phyloP scores from a whole-genome alignment of 129 eudicot genomes.

The Kitagawia praeruptora region DNA sequence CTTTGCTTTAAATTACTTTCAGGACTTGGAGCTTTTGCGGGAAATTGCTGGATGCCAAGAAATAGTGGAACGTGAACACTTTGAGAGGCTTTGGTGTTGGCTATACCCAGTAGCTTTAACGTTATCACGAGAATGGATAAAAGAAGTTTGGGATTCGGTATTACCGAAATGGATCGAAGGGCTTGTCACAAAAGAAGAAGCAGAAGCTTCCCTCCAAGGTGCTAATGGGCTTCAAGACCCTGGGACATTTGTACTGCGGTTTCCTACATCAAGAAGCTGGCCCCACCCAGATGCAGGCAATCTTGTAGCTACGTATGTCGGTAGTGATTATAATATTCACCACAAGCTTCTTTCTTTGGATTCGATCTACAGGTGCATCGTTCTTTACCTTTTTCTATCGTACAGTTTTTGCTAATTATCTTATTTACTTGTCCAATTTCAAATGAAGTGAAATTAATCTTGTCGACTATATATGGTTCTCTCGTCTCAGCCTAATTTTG shows the following conservation, averaged over 20 bases:
- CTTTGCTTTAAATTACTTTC: neutral
- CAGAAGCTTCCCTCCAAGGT: constrained; percentile 63
- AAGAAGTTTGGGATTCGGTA: constrained; percentile 54
- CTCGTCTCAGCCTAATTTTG: neutral
- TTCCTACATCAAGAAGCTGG: constrained; percentile 96
- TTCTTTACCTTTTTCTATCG: neutral
- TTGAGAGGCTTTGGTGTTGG: constrained; percentile 94
- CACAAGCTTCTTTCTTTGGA: constrained; percentile 73
- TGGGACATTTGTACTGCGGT: constrained; percentile 81
- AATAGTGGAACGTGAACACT: constrained; percentile 57
- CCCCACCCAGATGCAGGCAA: constrained; percentile 99
- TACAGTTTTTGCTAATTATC: too few relatives aligned
- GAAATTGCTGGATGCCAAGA: constrained; percentile 71
- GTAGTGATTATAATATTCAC: constrained; percentile 60
- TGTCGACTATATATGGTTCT: neutral
- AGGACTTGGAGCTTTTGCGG: constrained; percentile 84
- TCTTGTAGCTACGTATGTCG: constrained; percentile 72
- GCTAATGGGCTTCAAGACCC: constrained; percentile 62
- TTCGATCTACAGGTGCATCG: constrained; percentile 46
- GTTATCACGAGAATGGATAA: constrained; percentile 52
- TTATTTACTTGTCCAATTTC: neutral
- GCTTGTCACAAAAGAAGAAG: constrained; percentile 89
- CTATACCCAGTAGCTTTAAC: constrained; percentile 81
- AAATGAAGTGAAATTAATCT: neutral
- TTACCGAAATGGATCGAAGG: constrained; percentile 82